phyloP scores from a whole-genome alignment of 2,329 filamentous ascomycete species.

The Cercospora zeae-maydis region DNA sequence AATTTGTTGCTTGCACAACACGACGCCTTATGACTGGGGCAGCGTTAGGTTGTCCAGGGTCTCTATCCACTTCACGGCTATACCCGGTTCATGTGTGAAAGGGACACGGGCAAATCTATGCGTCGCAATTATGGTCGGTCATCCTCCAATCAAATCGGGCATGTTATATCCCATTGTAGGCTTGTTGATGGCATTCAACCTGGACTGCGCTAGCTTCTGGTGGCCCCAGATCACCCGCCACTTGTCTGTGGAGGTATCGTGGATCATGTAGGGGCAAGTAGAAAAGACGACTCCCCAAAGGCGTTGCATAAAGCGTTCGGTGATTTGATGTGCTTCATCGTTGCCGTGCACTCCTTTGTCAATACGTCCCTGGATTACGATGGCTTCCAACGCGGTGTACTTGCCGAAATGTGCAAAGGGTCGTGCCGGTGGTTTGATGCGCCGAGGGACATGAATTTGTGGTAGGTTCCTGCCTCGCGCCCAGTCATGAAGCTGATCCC shows the following conservation, averaged over 20 bases:
- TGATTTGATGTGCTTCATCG: slow-evolving; percentile 38
- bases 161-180: background rate
- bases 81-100: background rate
- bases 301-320: slow-evolving; percentile 44
- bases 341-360: slow-evolving; percentile 18
- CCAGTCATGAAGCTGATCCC: slow-evolving; percentile 42
- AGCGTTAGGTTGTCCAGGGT: background rate
- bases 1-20: slow-evolving; percentile 41
- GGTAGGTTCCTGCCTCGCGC: slow-evolving; percentile 28
- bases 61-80: background rate
- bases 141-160: background rate
- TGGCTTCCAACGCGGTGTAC: slow-evolving; percentile 25
- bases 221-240: slow-evolving; percentile 7
- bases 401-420: slow-evolving; percentile 8
- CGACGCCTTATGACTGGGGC: background rate
- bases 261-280: slow-evolving; percentile 6
- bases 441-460: slow-evolving; percentile 8
- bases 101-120: background rate
- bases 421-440: background rate
- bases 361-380: slow-evolving; percentile 14
- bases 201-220: background rate
- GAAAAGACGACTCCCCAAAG: slow-evolving; percentile 44
- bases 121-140: background rate
- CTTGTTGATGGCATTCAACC: background rate
- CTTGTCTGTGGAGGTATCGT: background rate